A percentile compares a stretch with the other conserved stretches of the same genome.
These are phyloP conservation scores for Punica granatum DNA, from an alignment of 345 rosid genomes.

Conservation along the genomic window DNA sequence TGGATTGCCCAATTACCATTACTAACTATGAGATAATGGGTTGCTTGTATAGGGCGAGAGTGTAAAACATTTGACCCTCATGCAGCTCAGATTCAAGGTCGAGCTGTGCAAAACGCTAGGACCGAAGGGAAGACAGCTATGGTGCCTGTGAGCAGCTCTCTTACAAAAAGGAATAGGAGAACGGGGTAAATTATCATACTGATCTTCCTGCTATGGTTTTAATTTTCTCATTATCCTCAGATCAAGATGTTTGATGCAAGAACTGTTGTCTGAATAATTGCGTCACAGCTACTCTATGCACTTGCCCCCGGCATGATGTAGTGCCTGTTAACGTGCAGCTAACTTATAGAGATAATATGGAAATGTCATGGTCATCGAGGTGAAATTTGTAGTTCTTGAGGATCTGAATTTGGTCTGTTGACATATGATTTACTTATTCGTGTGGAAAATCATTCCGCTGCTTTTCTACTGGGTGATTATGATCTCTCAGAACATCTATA, in stretches of 20 bases:
- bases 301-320: too few relatives aligned
- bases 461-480: neutral
- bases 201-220: neutral
- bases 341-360: too few relatives aligned
- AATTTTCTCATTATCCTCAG: neutral
- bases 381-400: neutral
- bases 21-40: neutral
- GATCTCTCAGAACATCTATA: neutral
- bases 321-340: too few relatives aligned
- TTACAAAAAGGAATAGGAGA: neutral
- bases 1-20: neutral
- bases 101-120: neutral
- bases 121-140: neutral
- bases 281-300: too few relatives aligned
- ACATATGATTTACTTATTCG: neutral
- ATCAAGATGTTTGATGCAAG: neutral
- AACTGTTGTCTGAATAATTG: too few relatives aligned
- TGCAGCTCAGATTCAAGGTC: neutral
- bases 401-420: neutral
- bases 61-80: neutral
- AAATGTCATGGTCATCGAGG: neutral
- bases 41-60: neutral
- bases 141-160: neutral
- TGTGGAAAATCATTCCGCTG: neutral
- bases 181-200: constrained; percentile 2